phyloP scores from a whole-genome alignment of 352 stramenopile genomes.

The Pseudoperonospora humuli region DNA sequence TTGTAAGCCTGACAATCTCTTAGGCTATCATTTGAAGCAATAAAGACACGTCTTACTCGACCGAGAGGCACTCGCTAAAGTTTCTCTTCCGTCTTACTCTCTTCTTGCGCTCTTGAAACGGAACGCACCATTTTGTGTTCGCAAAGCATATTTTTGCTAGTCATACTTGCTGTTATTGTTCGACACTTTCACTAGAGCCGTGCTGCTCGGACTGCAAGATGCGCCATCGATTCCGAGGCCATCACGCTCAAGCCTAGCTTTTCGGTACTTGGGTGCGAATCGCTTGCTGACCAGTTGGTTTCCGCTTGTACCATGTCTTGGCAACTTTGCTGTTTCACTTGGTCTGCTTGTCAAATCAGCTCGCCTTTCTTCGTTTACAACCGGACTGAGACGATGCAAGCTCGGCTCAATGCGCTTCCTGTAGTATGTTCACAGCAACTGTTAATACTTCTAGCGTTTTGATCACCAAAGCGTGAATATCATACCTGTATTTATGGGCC shows the following conservation, averaged over 20 bases:
- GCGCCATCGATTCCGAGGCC: constrained; percentile 33
- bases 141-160: constrained; percentile 12
- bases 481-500: constrained; percentile 63
- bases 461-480: no score
- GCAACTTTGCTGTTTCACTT: constrained; percentile 27
- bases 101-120: no score
- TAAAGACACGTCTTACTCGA: no score
- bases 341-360: constrained; percentile 2
- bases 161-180: constrained; percentile 34
- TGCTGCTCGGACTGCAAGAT: constrained; percentile 27
- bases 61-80: no score
- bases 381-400: constrained; percentile 3
- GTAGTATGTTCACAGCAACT: constrained; percentile 1
- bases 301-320: no score
- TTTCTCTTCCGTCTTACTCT: no score
- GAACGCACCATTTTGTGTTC: no score
- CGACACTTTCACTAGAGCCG: constrained; percentile 25
- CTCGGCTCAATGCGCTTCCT: constrained; percentile 24
- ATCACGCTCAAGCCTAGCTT: constrained; percentile 11
- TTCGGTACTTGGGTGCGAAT: no score
- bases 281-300: no score
- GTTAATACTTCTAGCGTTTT: neutral
- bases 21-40: no score
- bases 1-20: no score
- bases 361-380: constrained; percentile 3